Base-by-base conservation (phyloP, 805 yeast genomes). In the Lipomyces lipofer region DNA sequence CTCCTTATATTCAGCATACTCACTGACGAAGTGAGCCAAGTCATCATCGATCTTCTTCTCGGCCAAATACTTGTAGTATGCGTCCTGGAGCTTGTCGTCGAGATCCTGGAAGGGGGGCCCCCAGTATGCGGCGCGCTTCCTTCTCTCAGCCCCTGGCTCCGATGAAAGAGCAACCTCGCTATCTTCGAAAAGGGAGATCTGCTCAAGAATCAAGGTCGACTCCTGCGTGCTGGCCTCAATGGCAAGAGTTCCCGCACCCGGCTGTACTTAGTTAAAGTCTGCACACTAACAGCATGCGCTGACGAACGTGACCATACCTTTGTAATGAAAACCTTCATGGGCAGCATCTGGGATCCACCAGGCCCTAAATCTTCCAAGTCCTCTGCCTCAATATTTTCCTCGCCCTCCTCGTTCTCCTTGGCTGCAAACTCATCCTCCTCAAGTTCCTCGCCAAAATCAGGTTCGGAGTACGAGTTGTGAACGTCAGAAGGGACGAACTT, bases 21-120 rank as follows among this genome's bases (percentile, higher is more conserved):
- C 57, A 22, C 13, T 24, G 38, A 58, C 40, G 43, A 51, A 50
- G 17, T 9, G 12, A 7, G 54, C 54, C 27, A 56, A 2, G 17
- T 50, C 51, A 17, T 51, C 52, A 40, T 19, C 40, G 32, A 58
- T 13, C 7, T 60, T 60, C 13, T 39, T 27, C 32, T 47, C 47
- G 39, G 27, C 56, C 25, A 58, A 27, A 38, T 58, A 56, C 10
- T 33, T 36, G 42, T 25, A 27, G 36, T 46, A 38, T 4, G 52
- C 42, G 15, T 56, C 54, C 19, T 43, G 50, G n/a, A 58, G 48
- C 25, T 45, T 43, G 36, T 50, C 51, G 13, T 58, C 62, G 25
- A 58, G 56, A 22, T 51, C 53, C 10, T 28, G 29, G 55, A 52
- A 58, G 3, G 54, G 54, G 8, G 62, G 62, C 9, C 62, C 62